These are phyloP conservation scores for Ogataea minuta DNA, from an alignment of 805 yeast genomes.

Conservation along the genomic window DNA sequence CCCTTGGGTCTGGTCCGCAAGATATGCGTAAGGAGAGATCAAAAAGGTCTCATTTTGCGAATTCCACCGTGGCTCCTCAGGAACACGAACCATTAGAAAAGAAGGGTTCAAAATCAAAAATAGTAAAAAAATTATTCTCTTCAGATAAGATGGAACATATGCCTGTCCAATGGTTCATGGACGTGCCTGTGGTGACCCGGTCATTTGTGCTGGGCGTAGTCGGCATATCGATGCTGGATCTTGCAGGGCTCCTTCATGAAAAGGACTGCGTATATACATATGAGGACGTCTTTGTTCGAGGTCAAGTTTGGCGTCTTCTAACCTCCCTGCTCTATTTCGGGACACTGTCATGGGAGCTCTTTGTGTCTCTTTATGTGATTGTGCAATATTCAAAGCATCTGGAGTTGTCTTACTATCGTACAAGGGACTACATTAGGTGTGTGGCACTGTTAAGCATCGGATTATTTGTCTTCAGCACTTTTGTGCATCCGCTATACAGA, in stretches of 20 bases:
- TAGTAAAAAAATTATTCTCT: neutral
- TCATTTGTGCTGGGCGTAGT: conserved; percentile 34
- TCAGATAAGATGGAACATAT: conserved; percentile 32
- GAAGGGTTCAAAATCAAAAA: neutral
- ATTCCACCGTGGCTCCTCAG: conserved; percentile 11
- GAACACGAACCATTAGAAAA: conserved; percentile 4
- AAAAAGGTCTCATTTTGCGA: conserved; percentile 30
- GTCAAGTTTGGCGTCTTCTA: conserved; percentile 37
- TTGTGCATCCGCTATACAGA: conserved; percentile 30
- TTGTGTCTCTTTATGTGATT: conserved; percentile 36
- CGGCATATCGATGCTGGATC: conserved; percentile 33
- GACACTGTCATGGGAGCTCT: conserved; percentile 36
- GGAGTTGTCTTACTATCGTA: conserved; percentile 34
- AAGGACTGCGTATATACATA: conserved; percentile 35
- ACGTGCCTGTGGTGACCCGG: conserved; percentile 47
- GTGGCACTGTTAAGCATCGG: conserved; percentile 31
- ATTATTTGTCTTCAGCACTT: conserved; percentile 34
- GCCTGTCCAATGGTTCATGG: conserved; percentile 41
- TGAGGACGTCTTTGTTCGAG: conserved; percentile 39
- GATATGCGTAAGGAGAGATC: conserved; percentile 48
- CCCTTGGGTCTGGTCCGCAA: conserved; percentile 48
- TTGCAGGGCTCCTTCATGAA: conserved; percentile 33
- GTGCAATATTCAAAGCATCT: conserved; percentile 39
- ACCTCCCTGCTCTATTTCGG: conserved; percentile 42
- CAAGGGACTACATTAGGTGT: conserved; percentile 41